A percentile compares a stretch with the other conserved stretches of the same genome.
Conservation (phyloP, 305 asterid species). For the Fraxinus greggii region DNA sequence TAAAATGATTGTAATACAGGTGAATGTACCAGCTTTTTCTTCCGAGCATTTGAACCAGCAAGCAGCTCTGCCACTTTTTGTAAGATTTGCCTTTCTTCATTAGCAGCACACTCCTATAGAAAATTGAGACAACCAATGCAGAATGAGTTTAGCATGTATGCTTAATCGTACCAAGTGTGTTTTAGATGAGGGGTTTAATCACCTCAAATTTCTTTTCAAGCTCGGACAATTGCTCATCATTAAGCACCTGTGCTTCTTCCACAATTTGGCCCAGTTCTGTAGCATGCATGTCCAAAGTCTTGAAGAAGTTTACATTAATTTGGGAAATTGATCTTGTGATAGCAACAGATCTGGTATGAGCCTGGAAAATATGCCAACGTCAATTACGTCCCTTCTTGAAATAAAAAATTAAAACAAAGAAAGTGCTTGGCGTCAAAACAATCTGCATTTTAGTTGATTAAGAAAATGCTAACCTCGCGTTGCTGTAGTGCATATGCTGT, state of each 20-base stretch:
- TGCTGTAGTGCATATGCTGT: slow-evolving; percentile 39
- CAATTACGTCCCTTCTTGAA: not conserved
- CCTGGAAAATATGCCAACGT: slow-evolving; percentile 31
- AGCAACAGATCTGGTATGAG: slow-evolving; percentile 36
- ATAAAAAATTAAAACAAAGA: not conserved
- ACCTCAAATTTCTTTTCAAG: slow-evolving; percentile 72
- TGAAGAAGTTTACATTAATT: slow-evolving; percentile 39
- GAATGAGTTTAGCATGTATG: not conserved
- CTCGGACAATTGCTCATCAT: slow-evolving; percentile 55
- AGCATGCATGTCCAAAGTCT: slow-evolving; percentile 42
- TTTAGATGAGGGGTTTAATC: slow-evolving; percentile 5
- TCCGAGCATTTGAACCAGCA: slow-evolving; percentile 68
- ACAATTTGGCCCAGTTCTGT: slow-evolving; percentile 63
- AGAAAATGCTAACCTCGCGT: slow-evolving; percentile 36
- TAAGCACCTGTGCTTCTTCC: slow-evolving; percentile 60
- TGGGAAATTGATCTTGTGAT: slow-evolving; percentile 41
- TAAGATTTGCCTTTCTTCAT: slow-evolving; percentile 66
- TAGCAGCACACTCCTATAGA: slow-evolving; percentile 65
- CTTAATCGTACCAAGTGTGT: not conserved
- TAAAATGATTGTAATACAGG: not conserved
- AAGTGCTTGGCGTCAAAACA: not conserved
- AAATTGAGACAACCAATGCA: slow-evolving; percentile 1
- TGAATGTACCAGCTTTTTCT: slow-evolving; percentile 59
- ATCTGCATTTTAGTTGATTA: not conserved
- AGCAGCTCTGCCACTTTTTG: slow-evolving; percentile 69